Evolutionary conservation across 768 basidiomycete genomes (phyloP), one percentile per base, ranked within the genome.

Genomic region (Pleurotus citrinopileatus): DNA sequence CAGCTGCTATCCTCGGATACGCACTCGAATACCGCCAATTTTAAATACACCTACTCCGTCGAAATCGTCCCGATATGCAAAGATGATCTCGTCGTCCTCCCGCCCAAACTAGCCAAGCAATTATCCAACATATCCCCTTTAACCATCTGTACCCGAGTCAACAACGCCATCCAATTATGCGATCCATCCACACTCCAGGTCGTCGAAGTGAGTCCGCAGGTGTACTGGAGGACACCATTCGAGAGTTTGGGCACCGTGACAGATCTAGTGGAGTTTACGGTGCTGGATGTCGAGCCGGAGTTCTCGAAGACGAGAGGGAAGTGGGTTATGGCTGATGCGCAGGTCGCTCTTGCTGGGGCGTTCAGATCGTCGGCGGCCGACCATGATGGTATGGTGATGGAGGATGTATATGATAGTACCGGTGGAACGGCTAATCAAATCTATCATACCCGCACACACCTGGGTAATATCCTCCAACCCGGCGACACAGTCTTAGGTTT

Each of bases 1-100:
- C 97, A 97, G 67, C 77, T 99, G 7, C 80, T 98, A 26, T 97
- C 95, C 5, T 77, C 87, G 20, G 97, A 99, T 67, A 93, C 89
- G 1, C 96, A 99, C 68, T 83, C 89, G 44, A 83, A 82, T 59
- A 97, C 94, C 3, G 90, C 96, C 28, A 98, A 92, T 71, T 97
- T 91, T 80, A 98, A 96, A 72, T 95, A 91, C 71, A 94, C 94
- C 3, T 98, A 93, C 76, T 97, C 95, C 3, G 91, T 98, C 60
- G 96, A 98, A 72, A 97, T 99, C 64, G 83, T 89, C 3, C 94
- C 97, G 0, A 84, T 99, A 53, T 99, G 97, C 77, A 98, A 98
- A 68, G 97, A 98, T 66, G 97, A 99, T 70, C 82, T 99, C 23
- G 89, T 98, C 19, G 93, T 91, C 66, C 77, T 99, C 29, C 92